Evolutionary conservation across 352 stramenopile genomes (phyloP).

Genomic region (Pythium myriotylum): DNA sequence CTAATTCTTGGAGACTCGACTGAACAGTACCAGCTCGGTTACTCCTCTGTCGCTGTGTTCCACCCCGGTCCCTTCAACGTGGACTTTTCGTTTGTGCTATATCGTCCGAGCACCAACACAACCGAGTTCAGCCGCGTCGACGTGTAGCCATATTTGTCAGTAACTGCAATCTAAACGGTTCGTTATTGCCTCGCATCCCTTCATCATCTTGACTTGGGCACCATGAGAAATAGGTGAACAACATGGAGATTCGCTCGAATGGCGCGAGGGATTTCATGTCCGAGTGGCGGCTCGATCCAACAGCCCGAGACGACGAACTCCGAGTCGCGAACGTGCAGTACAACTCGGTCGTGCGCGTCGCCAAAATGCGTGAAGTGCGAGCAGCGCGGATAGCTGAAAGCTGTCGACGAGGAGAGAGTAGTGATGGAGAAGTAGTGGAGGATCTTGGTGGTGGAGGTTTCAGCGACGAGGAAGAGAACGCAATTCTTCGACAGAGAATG

Average conservation of each 20-base stretch:
- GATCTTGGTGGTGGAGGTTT: no score
- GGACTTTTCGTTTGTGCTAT: slow-evolving; percentile 87
- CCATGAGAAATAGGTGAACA: no score
- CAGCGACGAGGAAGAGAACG: slow-evolving; percentile 18
- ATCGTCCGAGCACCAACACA: slow-evolving; percentile 79
- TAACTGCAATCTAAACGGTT: no score
- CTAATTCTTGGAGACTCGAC: slow-evolving; percentile 83
- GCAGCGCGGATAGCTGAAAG: no score
- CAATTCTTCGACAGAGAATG: neutral
- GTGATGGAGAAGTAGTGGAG: no score
- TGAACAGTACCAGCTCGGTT: slow-evolving; percentile 83
- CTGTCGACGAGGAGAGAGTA: no score
- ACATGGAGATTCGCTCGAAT: no score
- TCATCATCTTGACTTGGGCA: neutral
- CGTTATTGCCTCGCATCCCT: no score
- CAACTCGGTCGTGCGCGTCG: slow-evolving; percentile 11
- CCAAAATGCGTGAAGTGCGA: no score
- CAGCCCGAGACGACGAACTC: slow-evolving; percentile 16
- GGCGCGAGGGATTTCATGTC: slow-evolving; percentile 22
- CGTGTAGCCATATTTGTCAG: slow-evolving; percentile 23
- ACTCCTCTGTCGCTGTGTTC: slow-evolving; percentile 81
- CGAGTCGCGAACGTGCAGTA: slow-evolving; percentile 12
- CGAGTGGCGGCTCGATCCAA: slow-evolving; percentile 18
- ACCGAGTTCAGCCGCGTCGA: slow-evolving; percentile 87
- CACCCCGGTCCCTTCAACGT: slow-evolving; percentile 82